These are phyloP conservation scores for Trichocomaceae sp. DNA, from an alignment of 2,329 filamentous ascomycete genomes.

Conservation along the genomic window DNA sequence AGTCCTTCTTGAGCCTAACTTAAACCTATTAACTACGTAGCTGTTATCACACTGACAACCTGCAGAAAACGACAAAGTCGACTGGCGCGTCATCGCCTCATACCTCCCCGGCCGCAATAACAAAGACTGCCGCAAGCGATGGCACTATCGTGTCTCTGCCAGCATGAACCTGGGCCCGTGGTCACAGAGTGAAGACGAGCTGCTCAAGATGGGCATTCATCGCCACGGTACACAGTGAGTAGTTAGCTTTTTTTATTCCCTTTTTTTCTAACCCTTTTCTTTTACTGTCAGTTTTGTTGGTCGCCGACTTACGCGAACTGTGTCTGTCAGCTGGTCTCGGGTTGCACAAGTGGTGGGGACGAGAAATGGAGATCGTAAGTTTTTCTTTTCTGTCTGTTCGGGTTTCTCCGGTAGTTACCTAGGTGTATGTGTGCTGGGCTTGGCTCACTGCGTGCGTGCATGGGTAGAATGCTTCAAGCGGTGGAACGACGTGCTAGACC, in stretches of 20 bases:
- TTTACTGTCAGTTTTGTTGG: too few species aligned
- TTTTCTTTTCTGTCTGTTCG: not conserved
- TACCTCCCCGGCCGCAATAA: constrained; percentile 14
- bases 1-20: not conserved
- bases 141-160: constrained; percentile 14
- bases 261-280: too few species aligned
- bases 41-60: too few species aligned
- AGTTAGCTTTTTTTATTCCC: too few species aligned
- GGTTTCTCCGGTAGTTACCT: too few species aligned
- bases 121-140: constrained; percentile 15
- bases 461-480: constrained; percentile 16
- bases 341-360: constrained; percentile 14
- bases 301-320: not conserved
- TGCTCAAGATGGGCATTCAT: constrained; percentile 12
- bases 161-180: constrained; percentile 13
- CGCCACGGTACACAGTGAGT: constrained; percentile 13
- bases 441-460: not conserved
- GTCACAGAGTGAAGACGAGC: constrained; percentile 13
- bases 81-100: constrained; percentile 13
- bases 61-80: constrained; percentile 13
- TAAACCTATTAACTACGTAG: not conserved
- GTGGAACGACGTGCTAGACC: constrained; percentile 15
- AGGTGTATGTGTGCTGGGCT: not conserved
- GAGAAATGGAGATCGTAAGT: constrained; percentile 14
- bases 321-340: constrained; percentile 13